phyloP scores from a whole-genome alignment of 768 basidiomycete genomes.

The Lanmaoa rubissima region DNA sequence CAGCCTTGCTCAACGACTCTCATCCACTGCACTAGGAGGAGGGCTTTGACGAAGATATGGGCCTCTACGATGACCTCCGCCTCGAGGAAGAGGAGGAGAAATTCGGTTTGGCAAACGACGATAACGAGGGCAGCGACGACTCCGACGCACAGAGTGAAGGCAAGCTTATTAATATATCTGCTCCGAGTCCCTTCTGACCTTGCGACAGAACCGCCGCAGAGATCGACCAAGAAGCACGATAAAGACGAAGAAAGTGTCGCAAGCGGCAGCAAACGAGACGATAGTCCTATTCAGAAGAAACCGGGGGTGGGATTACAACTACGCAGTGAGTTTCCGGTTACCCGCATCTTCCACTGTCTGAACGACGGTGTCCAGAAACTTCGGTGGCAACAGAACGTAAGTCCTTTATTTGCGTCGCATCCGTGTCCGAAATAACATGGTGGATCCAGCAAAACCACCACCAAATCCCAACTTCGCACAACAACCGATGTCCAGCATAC shows the following conservation, averaged over 20 bases:
- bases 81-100: slow-evolving; percentile 97
- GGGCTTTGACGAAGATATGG: slow-evolving; percentile 95
- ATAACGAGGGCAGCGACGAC: slow-evolving; percentile 72
- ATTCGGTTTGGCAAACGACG: slow-evolving; percentile 70
- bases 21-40: slow-evolving; percentile 66
- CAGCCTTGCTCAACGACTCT: slow-evolving; percentile 12
- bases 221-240: slow-evolving; percentile 69
- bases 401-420: slow-evolving; percentile 15
- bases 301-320: slow-evolving; percentile 57
- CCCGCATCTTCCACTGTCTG: slow-evolving; percentile 9
- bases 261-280: slow-evolving; percentile 67
- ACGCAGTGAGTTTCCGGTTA: slow-evolving; percentile 58
- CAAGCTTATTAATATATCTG: slow-evolving; percentile 22
- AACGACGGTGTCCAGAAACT: slow-evolving; percentile 47
- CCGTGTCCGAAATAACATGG: slow-evolving; percentile 4
- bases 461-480: slow-evolving; percentile 79
- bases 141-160: slow-evolving; percentile 77
- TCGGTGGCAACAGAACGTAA: slow-evolving; percentile 63
- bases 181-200: neutral
- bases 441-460: slow-evolving; percentile 54
- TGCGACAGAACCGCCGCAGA: slow-evolving; percentile 56
- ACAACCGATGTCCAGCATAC: slow-evolving; percentile 71
- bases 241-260: slow-evolving; percentile 73
- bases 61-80: slow-evolving; percentile 96
- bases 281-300: slow-evolving; percentile 81